phyloP scores from a whole-genome alignment of 1,284 basidiomycete genomes.

The Marasmius fiardii region DNA sequence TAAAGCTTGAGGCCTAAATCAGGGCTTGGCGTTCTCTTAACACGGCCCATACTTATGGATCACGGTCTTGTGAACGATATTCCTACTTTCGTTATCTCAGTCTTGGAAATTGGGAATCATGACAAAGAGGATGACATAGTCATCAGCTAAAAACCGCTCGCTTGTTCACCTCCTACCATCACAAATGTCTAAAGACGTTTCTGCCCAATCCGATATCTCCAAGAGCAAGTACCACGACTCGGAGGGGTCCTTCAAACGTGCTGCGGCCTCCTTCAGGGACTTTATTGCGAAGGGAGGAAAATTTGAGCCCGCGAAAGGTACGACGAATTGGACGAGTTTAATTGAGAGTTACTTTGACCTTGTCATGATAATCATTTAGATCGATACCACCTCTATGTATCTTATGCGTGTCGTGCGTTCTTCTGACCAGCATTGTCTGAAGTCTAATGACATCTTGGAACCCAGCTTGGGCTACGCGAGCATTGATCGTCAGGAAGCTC shows the following conservation, averaged over 20 bases:
- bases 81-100: no score
- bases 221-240: constrained; percentile 52
- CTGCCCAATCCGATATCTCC: constrained; percentile 32
- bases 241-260: constrained; percentile 85
- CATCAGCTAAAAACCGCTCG: no score
- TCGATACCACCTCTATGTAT: constrained; percentile 89
- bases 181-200: constrained; percentile 11
- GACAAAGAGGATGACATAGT: no score
- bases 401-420: constrained; percentile 71
- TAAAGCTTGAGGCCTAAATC: no score
- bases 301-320: constrained; percentile 82
- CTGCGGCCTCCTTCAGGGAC: constrained; percentile 71
- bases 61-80: no score
- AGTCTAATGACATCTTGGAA: background rate
- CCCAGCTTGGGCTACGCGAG: constrained; percentile 89
- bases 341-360: background rate
- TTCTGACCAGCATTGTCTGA: background rate
- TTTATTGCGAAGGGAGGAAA: constrained; percentile 68
- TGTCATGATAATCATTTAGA: constrained; percentile 48
- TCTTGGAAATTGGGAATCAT: no score
- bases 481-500: constrained; percentile 85
- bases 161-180: no score
- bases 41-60: no score
- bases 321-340: constrained; percentile 19
- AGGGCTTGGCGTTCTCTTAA: no score